Percentiles rank a stretch among this genome's conserved stretches.
These are phyloP conservation scores for Bruguiera sexangula DNA, from an alignment of 345 rosid species.

Conservation along the genomic window DNA sequence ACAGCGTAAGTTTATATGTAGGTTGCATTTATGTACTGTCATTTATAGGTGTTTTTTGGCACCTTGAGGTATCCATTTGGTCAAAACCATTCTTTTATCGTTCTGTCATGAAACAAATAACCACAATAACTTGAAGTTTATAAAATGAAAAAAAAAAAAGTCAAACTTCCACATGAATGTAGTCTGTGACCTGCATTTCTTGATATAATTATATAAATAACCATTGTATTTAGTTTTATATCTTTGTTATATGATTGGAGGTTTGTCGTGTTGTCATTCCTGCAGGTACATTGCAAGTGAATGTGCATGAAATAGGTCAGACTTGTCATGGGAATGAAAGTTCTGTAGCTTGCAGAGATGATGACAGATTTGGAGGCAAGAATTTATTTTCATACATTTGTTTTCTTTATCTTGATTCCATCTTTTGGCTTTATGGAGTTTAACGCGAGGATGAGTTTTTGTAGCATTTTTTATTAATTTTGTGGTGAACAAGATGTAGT, in stretches of 20 bases:
- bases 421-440: neutral
- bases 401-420: neutral
- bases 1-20: conserved; percentile 24
- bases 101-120: neutral
- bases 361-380: conserved; percentile 9
- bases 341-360: conserved; percentile 3
- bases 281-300: neutral
- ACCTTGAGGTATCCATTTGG: neutral
- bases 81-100: neutral
- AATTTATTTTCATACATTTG: neutral
- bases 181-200: no score
- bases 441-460: no score
- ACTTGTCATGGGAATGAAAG: conserved; percentile 10
- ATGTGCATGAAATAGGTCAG: conserved; percentile 5
- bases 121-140: no score
- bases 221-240: no score
- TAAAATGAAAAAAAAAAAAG: no score
- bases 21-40: neutral
- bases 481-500: no score
- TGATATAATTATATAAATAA: no score
- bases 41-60: neutral
- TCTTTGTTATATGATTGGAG: no score
- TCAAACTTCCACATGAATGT: no score
- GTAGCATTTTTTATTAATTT: no score
- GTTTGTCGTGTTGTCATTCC: neutral